Conservation (phyloP, 2,329 filamentous ascomycete genomes). For the Cladosporium velox region DNA sequence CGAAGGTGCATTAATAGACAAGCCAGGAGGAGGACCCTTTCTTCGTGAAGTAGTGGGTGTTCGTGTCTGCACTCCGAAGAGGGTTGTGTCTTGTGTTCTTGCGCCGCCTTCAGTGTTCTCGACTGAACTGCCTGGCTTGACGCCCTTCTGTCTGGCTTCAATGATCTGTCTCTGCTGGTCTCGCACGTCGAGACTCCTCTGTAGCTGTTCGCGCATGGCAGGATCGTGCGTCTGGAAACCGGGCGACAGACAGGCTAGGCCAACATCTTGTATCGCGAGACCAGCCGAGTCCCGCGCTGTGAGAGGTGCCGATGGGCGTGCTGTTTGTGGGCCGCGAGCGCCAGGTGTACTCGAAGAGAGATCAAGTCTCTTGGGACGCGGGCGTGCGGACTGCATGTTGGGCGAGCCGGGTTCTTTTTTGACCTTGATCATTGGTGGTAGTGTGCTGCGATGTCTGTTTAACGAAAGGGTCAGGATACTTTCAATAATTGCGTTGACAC, state of each 20-base stretch:
- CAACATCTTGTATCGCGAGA: conserved; percentile 85
- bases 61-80: conserved; percentile 55
- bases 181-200: conserved; percentile 87
- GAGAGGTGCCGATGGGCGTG: conserved; percentile 68
- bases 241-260: conserved; percentile 89
- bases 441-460: conserved; percentile 55
- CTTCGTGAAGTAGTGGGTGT: conserved; percentile 74
- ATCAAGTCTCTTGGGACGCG: conserved; percentile 75
- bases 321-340: conserved; percentile 41
- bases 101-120: conserved; percentile 34
- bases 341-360: conserved; percentile 59
- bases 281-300: conserved; percentile 73
- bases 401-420: conserved; percentile 95
- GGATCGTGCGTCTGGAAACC: conserved; percentile 96
- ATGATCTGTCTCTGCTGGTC: conserved; percentile 96
- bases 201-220: conserved; percentile 92
- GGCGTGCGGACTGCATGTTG: conserved; percentile 70
- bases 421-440: conserved; percentile 79
- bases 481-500: neutral
- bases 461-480: conserved; percentile 9
- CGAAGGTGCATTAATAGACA: conserved; percentile 93
- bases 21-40: conserved; percentile 76
- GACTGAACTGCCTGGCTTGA: conserved; percentile 54
- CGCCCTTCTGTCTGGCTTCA: conserved; percentile 86
- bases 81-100: conserved; percentile 41